Base-by-base conservation (phyloP, 306 rosid genomes). In the Arachis stenosperma region DNA sequence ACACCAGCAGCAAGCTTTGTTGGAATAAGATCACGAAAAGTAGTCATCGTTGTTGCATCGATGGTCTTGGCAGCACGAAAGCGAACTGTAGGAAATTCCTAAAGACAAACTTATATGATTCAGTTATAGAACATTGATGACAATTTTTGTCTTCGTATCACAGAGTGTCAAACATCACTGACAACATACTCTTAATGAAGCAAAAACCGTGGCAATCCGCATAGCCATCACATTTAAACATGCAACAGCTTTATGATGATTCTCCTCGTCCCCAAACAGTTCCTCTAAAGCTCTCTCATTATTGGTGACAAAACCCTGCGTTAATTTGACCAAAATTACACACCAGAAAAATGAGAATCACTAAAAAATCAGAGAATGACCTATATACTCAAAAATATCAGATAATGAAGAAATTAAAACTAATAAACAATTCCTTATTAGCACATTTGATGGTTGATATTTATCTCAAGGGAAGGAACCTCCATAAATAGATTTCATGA, bases 1-100 rank as follows among this genome's bases (percentile, higher is more conserved):
- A 93, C 88, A 41, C 96, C 96, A 42, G 97, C 97, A 50, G 98
- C 97, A 61, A 93, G 94, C 85, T 90, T 91, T 41, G 98, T 91
- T 51, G 97, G 94, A 84, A 93, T 89, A 78, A 93, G 85, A 82
- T 90, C 98, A 71, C 89, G 91, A 36, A 91, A 81, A 65, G 97
- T 91, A 39, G 97, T 93, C 97, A 93, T 85, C 29, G 96, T 93
- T 73, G 85, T 93, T 51, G 98, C 92, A 88, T 93, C 98, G 55
- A 93, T 89, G 62, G 96, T 85, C 89, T 77, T 89, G 72, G 96
- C 98, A 85, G 98, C 98, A 78, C 90, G 91, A 75, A 84, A 93
- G 61, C 91, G 94, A 71, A 93, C 94, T 39, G 10, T 41, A 70
- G 97, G 98, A 75, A 75, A 91, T 79, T 94, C 98, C 98, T 94